These are phyloP conservation scores for Phanerochaete carnosa DNA, from an alignment of 768 basidiomycete genomes.

Conservation along the genomic window DNA sequence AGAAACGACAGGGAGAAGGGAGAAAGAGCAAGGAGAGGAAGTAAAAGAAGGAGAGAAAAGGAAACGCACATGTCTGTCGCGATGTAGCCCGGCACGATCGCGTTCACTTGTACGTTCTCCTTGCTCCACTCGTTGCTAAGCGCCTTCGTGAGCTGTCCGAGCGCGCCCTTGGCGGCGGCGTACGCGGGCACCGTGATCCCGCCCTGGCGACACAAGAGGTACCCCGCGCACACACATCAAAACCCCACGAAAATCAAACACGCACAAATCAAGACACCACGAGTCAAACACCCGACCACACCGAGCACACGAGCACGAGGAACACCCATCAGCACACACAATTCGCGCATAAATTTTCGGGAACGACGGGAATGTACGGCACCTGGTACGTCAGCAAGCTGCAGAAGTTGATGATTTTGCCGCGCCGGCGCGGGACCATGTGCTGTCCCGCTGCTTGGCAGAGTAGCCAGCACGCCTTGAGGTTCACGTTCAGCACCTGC, in stretches of 20 bases:
- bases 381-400: constrained; percentile 43
- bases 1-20: neutral
- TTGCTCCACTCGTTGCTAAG: constrained; percentile 92
- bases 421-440: constrained; percentile 72
- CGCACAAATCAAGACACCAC: neutral
- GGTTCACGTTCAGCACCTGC: constrained; percentile 82
- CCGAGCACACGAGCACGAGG: neutral
- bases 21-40: neutral
- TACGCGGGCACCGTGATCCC: constrained; percentile 84
- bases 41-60: constrained; percentile 3
- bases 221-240: no score
- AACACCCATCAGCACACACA: neutral
- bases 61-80: constrained; percentile 76
- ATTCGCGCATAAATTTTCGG: neutral
- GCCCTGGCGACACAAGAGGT: constrained; percentile 33
- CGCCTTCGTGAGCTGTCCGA: constrained; percentile 84
- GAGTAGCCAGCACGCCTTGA: constrained; percentile 84
- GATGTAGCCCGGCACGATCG: constrained; percentile 85
- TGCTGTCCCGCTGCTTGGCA: constrained; percentile 85
- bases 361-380: neutral
- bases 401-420: constrained; percentile 72
- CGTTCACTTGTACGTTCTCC: constrained; percentile 86
- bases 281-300: neutral
- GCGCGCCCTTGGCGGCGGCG: constrained; percentile 86
- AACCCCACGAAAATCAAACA: no score